Evolutionary conservation across 164 flowering plant genomes (phyloP).

Genomic region (Berberis thunbergii): DNA sequence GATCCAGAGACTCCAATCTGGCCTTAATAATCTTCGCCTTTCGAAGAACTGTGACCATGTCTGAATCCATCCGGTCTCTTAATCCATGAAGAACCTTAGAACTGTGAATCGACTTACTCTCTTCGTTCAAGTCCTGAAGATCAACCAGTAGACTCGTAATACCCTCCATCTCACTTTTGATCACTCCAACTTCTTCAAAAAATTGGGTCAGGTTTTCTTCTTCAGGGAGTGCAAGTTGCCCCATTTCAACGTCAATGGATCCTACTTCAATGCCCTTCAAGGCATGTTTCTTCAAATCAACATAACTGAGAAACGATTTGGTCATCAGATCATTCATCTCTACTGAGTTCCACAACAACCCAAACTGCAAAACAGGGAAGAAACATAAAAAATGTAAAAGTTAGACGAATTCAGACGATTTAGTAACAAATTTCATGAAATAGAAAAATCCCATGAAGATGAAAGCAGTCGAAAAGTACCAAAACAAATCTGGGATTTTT

Average conservation of each 20-base stretch:
- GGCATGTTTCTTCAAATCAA: slow-evolving; percentile 80
- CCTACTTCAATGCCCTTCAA: slow-evolving; percentile 44
- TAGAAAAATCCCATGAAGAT: background rate
- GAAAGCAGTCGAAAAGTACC: background rate
- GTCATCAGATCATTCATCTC: slow-evolving; percentile 94
- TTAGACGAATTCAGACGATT: background rate
- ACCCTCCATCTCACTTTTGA: slow-evolving; percentile 57
- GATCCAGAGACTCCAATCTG: slow-evolving; percentile 48
- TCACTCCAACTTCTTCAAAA: slow-evolving; percentile 44
- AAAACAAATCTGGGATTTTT: background rate
- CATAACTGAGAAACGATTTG: slow-evolving; percentile 69
- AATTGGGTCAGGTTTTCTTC: slow-evolving; percentile 55
- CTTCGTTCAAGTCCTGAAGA: slow-evolving; percentile 55
- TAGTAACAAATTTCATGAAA: background rate
- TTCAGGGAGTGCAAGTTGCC: slow-evolving; percentile 28
- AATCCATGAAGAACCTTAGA: slow-evolving; percentile 56
- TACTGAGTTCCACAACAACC: slow-evolving; percentile 11
- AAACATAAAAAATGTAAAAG: background rate
- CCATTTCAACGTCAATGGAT: slow-evolving; percentile 29
- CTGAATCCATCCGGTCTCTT: slow-evolving; percentile 63
- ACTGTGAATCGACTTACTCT: slow-evolving; percentile 53
- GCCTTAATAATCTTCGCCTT: slow-evolving; percentile 51
- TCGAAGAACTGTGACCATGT: slow-evolving; percentile 46
- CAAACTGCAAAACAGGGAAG: slow-evolving; percentile 11
- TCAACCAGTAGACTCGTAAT: slow-evolving; percentile 42